Base-by-base conservation (phyloP, 495 filamentous ascomycete genomes). In the Hypoxylon fuscum region DNA sequence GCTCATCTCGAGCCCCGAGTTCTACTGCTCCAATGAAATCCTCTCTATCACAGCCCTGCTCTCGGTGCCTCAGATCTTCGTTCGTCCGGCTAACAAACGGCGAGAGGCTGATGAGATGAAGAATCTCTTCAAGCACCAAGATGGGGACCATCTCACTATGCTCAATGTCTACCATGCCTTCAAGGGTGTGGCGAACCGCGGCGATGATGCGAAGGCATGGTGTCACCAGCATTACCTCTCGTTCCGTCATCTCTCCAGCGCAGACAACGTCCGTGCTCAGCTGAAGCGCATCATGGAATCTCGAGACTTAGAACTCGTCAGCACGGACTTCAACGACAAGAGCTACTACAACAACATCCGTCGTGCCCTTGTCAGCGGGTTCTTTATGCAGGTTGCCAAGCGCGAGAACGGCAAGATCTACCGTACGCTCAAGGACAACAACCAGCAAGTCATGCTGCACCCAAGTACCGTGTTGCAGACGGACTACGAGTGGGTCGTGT, bases 301-400 rank as follows among this genome's bases (percentile, higher is more conserved):
- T 15, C 81, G 90, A 51, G 91, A 88, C 48, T 74, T 99, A 8
- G 90, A 95, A 38, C 83, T 99, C 43, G 72, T 98, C 43, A 92
- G 88, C 56, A 96, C 92, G 0, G 85, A 90, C 0, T 97, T 97
- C 77, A 89, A 92, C 45, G 88, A 98, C 76, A 97, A 96, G 82
- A 90, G 93, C 62, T 99, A 99, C 78, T 98, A 97, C 72, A 92
- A 85, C 74, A 99, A 99, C 70, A 98, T 99, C 68, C 90, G 92
- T 17, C 88, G 91, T 12, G 95, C 95, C 8, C 81, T 99, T n/a
- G 89, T 96, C 11, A 85, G 92, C 1, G 95, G 95, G 17, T 99
- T 98, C 80, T 99, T 99, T 81, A 99, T 99, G 95, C 96, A 99
- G 70, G 90, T 98, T n/a, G 95, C 95, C 35, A 97, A 93, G 85